These are phyloP conservation scores for Zhuliangozyma blackwelliae DNA, from an alignment of 1,139 yeast genomes.

Conservation along the genomic window DNA sequence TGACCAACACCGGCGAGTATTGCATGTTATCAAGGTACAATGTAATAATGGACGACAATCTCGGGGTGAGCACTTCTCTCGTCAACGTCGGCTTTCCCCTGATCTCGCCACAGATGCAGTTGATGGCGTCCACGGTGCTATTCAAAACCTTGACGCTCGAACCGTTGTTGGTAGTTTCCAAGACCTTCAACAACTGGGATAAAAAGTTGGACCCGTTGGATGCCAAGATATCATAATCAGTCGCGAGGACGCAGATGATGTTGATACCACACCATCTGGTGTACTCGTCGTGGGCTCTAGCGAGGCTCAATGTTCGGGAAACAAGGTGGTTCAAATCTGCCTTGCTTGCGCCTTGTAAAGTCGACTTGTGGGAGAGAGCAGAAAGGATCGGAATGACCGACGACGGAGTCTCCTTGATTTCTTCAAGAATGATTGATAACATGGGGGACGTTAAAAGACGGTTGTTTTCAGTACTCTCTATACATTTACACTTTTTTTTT, in stretches of 20 bases:
- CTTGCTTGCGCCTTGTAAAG: slow-evolving; percentile 40
- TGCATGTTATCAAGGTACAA: slow-evolving; percentile 46
- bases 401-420: slow-evolving; percentile 30
- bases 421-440: slow-evolving; percentile 23
- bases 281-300: slow-evolving; percentile 45
- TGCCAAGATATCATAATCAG: slow-evolving; percentile 52
- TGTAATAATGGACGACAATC: slow-evolving; percentile 58
- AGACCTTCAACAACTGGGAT: slow-evolving; percentile 48
- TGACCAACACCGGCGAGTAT: slow-evolving; percentile 34
- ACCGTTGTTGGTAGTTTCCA: slow-evolving; percentile 48
- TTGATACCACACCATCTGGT: slow-evolving; percentile 65
- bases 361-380: slow-evolving; percentile 24
- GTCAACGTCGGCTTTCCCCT: slow-evolving; percentile 82
- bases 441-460: too few relatives aligned
- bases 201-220: slow-evolving; percentile 59
- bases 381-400: slow-evolving; percentile 33
- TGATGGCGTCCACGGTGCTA: slow-evolving; percentile 47
- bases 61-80: slow-evolving; percentile 81
- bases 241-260: slow-evolving; percentile 45
- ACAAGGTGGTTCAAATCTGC: slow-evolving; percentile 55
- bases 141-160: slow-evolving; percentile 40
- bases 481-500: too few relatives aligned
- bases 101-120: slow-evolving; percentile 49
- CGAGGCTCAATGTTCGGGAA: slow-evolving; percentile 50
- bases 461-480: too few relatives aligned